Conservation (phyloP, 805 yeast genomes). For the Kuraishia borneana region DNA sequence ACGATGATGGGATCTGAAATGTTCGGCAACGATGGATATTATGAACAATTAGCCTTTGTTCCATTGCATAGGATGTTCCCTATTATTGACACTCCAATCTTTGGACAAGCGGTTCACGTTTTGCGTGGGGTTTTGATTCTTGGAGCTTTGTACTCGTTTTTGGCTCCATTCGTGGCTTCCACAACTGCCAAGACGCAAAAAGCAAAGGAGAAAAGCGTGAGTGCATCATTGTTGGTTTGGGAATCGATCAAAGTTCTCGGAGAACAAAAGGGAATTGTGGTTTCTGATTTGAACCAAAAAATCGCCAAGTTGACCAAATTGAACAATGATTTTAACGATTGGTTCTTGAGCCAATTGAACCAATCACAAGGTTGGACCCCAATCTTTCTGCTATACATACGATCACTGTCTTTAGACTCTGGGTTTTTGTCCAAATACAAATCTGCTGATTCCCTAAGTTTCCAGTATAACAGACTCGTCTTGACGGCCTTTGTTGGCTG, state of each 20-base stretch:
- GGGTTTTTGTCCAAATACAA: slow-evolving; percentile 3
- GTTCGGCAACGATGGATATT: slow-evolving; percentile 8
- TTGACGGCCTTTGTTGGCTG: slow-evolving; percentile 8
- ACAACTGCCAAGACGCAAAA: neutral
- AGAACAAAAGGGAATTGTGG: slow-evolving; percentile 6
- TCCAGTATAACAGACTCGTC: slow-evolving; percentile 13
- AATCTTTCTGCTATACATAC: slow-evolving; percentile 5
- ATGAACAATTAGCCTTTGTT: too few relatives aligned
- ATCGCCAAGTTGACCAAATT: slow-evolving; percentile 5
- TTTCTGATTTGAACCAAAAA: slow-evolving; percentile 5
- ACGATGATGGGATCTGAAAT: slow-evolving; percentile 20
- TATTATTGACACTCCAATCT: slow-evolving; percentile 8
- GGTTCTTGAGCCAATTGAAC: slow-evolving; percentile 6
- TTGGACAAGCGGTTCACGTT: slow-evolving; percentile 5
- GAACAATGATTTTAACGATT: slow-evolving; percentile 6
- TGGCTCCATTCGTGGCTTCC: slow-evolving; percentile 7
- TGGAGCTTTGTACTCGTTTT: slow-evolving; percentile 10
- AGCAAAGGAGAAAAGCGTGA: too few relatives aligned
- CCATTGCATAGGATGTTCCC: slow-evolving; percentile 15
- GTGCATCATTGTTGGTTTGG: too few relatives aligned
- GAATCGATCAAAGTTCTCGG: too few relatives aligned
- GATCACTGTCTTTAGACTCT: slow-evolving; percentile 8
- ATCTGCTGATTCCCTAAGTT: slow-evolving; percentile 10
- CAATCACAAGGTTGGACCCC: neutral
- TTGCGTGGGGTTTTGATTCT: slow-evolving; percentile 9